A percentile compares a stretch with the other conserved stretches of the same genome.
Evolutionary conservation across 2,329 filamentous ascomycete species (phyloP).

Genomic region (Calonectria fujianensis): DNA sequence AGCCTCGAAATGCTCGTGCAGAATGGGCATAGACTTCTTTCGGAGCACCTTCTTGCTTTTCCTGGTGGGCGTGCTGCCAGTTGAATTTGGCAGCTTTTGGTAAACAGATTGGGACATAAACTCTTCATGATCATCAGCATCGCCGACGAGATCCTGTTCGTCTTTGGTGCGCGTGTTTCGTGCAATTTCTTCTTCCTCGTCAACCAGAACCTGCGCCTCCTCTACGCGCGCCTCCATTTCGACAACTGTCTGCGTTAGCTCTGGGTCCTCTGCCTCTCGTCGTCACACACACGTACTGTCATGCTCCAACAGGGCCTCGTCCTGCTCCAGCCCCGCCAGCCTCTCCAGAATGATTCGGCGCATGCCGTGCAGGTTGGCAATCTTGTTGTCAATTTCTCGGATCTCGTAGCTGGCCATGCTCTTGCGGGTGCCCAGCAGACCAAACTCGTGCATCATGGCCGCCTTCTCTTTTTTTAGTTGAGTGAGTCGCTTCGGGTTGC

Average conservation of each 20-base stretch:
- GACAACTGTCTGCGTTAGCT: constrained; percentile 71
- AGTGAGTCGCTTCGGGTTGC: constrained; percentile 79
- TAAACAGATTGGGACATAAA: constrained; percentile 99
- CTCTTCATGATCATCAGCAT: constrained; percentile 69
- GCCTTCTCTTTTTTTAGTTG: constrained; percentile 88
- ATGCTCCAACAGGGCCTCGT: constrained; percentile 92
- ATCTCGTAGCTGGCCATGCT: constrained; percentile 99
- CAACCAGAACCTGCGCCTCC: constrained; percentile 75
- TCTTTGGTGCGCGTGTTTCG: constrained; percentile 71
- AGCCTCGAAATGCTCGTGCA: constrained; percentile 96
- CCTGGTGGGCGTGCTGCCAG: constrained; percentile 67
- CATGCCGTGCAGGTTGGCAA: constrained; percentile 94
- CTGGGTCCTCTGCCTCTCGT: constrained; percentile 8
- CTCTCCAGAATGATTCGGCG: constrained; percentile 92
- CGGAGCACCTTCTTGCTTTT: constrained; percentile 74
- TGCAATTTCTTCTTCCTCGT: constrained; percentile 75
- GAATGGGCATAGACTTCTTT: constrained; percentile 91
- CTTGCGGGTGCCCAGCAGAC: constrained; percentile 94
- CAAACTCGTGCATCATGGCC: constrained; percentile 87
- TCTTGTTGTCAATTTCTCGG: constrained; percentile 96
- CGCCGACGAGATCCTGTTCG: constrained; percentile 72
- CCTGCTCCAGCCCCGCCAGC: constrained; percentile 89
- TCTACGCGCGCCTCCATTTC: constrained; percentile 78
- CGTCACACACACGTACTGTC: constrained; percentile 77
- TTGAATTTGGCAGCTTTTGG: constrained; percentile 84